These are phyloP conservation scores for Brassica rapa DNA, from an alignment of 345 rosid species.

Conservation along the genomic window DNA sequence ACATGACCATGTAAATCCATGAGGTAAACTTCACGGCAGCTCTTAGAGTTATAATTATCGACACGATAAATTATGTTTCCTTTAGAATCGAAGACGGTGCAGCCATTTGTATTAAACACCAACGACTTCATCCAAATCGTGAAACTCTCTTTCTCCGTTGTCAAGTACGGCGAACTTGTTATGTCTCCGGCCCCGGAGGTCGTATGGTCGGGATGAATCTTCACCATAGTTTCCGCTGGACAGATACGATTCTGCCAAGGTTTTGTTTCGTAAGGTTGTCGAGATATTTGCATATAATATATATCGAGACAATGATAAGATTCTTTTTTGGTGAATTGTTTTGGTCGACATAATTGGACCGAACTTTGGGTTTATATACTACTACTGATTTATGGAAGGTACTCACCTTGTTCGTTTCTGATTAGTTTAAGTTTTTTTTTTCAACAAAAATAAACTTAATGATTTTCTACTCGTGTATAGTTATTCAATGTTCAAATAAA, in stretches of 20 bases:
- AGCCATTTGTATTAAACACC: slow-evolving; percentile 54
- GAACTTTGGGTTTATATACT: slow-evolving; percentile 16
- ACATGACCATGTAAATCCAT: slow-evolving; percentile 57
- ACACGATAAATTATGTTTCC: slow-evolving; percentile 63
- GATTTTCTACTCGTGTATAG: not conserved
- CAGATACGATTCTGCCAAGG: slow-evolving; percentile 34
- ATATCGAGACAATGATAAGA: not conserved
- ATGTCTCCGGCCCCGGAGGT: not conserved
- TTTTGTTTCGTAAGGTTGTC: slow-evolving; percentile 39
- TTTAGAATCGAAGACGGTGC: slow-evolving; percentile 57
- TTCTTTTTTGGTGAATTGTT: not conserved
- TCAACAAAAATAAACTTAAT: slow-evolving; percentile 6
- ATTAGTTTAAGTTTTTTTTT: slow-evolving; percentile 25
- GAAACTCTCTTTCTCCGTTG: slow-evolving; percentile 51
- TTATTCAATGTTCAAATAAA: slow-evolving; percentile 14
- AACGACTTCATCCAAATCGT: slow-evolving; percentile 78
- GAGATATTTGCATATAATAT: slow-evolving; percentile 27
- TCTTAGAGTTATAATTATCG: slow-evolving; percentile 56
- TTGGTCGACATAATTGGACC: slow-evolving; percentile 15
- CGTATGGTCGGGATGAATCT: slow-evolving; percentile 27
- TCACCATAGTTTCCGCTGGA: slow-evolving; percentile 37
- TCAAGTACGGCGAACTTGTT: slow-evolving; percentile 41
- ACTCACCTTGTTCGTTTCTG: slow-evolving; percentile 12
- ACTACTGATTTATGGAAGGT: slow-evolving; percentile 23
- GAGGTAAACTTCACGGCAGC: slow-evolving; percentile 54